Conservation (phyloP, 306 rosid species). For the Vigna hirtella region DNA sequence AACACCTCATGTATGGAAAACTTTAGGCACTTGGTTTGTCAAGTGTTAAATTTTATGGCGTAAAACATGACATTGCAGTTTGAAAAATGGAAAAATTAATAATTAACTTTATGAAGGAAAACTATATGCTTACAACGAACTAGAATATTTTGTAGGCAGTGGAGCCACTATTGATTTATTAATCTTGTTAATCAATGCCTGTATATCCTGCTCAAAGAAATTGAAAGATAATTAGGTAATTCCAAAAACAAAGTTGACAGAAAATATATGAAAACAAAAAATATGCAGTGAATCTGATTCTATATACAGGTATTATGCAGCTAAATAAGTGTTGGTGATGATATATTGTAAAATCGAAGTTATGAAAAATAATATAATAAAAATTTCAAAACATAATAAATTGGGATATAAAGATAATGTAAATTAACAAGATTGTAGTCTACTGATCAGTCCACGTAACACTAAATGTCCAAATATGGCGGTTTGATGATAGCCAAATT, state of each 20-base stretch:
- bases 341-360: constrained; percentile 11
- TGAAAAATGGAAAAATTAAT: constrained; percentile 33
- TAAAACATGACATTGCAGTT: constrained; percentile 23
- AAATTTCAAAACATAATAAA: constrained; percentile 26
- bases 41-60: constrained; percentile 27
- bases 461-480: constrained; percentile 10
- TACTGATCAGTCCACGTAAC: not conserved
- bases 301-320: constrained; percentile 16
- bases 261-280: constrained; percentile 22
- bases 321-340: constrained; percentile 7
- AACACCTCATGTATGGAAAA: constrained; percentile 29
- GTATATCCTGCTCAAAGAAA: constrained; percentile 88
- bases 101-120: constrained; percentile 33
- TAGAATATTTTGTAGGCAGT: constrained; percentile 87
- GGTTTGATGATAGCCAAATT: constrained; percentile 18
- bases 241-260: constrained; percentile 23
- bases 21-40: not conserved
- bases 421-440: constrained; percentile 30
- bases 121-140: constrained; percentile 80
- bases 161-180: constrained; percentile 97
- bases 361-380: constrained; percentile 5
- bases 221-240: constrained; percentile 38
- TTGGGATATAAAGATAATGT: not conserved
- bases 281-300: constrained; percentile 20
- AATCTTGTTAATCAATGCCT: constrained; percentile 93